Evolutionary conservation across 208 protist genomes (phyloP).

Genomic region (Blechomonas ayalai): DNA sequence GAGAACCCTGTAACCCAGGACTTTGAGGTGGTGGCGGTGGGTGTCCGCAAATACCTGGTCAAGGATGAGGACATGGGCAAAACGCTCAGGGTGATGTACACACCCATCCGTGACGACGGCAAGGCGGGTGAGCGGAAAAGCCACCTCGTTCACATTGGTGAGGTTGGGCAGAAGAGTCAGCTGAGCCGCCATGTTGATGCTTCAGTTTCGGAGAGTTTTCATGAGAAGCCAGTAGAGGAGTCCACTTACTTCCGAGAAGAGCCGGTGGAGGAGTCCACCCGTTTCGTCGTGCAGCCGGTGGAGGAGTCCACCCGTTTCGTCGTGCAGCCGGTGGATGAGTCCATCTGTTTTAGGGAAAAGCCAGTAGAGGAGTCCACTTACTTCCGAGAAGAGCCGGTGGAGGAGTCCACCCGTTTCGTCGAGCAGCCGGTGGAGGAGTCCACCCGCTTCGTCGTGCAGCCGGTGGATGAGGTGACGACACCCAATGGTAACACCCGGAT

Average conservation of each 20-base stretch:
- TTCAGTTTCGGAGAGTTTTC: not conserved
- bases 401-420: not conserved
- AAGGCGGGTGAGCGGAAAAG: conserved; percentile 51
- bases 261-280: conserved; percentile 1
- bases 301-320: conserved; percentile 3
- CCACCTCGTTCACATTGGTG: conserved; percentile 52
- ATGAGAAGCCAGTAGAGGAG: not conserved
- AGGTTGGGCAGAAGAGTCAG: too few species aligned
- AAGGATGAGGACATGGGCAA: conserved; percentile 58
- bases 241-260: conserved; percentile 1
- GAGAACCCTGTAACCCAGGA: conserved; percentile 55
- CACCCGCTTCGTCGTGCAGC: not conserved
- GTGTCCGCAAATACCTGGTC: conserved; percentile 47
- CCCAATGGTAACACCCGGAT: conserved; percentile 12
- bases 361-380: not conserved
- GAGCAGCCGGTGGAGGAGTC: conserved; percentile 4
- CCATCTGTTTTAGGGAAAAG: not conserved
- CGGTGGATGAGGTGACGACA: conserved; percentile 4
- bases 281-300: not conserved
- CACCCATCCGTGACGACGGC: conserved; percentile 76
- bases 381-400: not conserved
- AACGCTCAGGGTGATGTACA: conserved; percentile 79
- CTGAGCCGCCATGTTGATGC: too few species aligned
- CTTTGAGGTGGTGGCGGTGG: conserved; percentile 39
- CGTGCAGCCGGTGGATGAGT: not conserved